Base-by-base conservation (phyloP, 2,329 filamentous ascomycete genomes). In the Phyllosticta citribraziliensis region DNA sequence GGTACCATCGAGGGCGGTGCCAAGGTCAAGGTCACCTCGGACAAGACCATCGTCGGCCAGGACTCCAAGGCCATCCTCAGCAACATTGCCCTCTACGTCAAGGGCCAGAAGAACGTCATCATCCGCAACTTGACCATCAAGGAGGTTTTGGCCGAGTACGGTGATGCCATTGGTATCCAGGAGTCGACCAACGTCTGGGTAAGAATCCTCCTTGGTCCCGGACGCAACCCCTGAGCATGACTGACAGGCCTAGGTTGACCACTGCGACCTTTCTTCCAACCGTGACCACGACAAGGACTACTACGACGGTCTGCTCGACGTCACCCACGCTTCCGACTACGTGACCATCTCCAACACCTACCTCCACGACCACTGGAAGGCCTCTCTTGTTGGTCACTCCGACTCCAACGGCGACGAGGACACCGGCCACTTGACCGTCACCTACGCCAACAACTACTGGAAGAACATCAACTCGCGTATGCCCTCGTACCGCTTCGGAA, bases 391-490 rank as follows among this genome's bases (percentile, higher is more conserved):
- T 61, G 84, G 82, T 14, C 83, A 86, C 78, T 81, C 78, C 47
- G 81, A 86, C 76, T 78, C 64, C 73, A 86, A 86, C 75, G 73
- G 65, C 35, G 73, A 68, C 56, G 80, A 86, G 66, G 86, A 88
- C 74, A 81, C 69, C 8, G 85, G 85, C 65, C 78, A 84, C 69
- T 77, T 88, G 54, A 81, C 76, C 69, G 76, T 88, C 60, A 88
- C 86, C 61, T 86, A 85, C 70, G 79, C 80, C 74, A 82, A 87
- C 78, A 88, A 88, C 80, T 78, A 82, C 77, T 88, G 79, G 79
- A 68, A 70, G 65, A 86, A 87, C 76, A 73, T 87, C 70, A 84
- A 86, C 78, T 85, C 82, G 8, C 85, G 86, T 60, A 76, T 74
- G 0, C 86, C 86, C 4, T 83, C 80, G 3, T 70, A 87, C 70